Conservation (phyloP, 2,329 filamentous ascomycete species). For the Phialocephala sp. region DNA sequence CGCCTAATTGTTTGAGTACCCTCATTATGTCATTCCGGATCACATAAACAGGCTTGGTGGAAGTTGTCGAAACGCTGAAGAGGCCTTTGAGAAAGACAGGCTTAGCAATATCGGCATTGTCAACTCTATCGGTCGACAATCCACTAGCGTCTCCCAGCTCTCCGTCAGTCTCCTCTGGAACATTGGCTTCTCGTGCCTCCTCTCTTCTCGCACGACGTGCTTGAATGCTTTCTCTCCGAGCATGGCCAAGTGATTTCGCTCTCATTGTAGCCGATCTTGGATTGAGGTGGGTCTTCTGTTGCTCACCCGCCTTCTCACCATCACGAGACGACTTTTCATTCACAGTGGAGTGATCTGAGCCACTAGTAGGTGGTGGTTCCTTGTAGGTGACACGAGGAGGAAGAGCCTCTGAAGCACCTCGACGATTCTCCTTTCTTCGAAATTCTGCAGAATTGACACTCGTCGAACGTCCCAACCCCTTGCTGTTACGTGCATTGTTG, state of each 20-base stretch:
- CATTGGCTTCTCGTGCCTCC: slow-evolving; percentile 73
- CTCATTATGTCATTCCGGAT: slow-evolving; percentile 91
- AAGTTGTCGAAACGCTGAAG: slow-evolving; percentile 97
- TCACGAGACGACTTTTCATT: slow-evolving; percentile 55
- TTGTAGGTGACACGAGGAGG: slow-evolving; percentile 56
- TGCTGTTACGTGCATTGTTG: slow-evolving; percentile 63
- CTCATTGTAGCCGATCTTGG: slow-evolving; percentile 70
- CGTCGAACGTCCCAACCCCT: slow-evolving; percentile 81
- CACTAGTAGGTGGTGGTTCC: slow-evolving; percentile 76
- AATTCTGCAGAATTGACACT: slow-evolving; percentile 91
- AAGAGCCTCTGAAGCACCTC: slow-evolving; percentile 59
- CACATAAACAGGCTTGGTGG: slow-evolving; percentile 82
- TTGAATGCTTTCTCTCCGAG: slow-evolving; percentile 89
- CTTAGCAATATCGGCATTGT: slow-evolving; percentile 81
- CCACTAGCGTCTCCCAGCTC: slow-evolving; percentile 71
- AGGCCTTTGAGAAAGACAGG: slow-evolving; percentile 95
- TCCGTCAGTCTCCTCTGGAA: slow-evolving; percentile 89
- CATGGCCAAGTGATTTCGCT: slow-evolving; percentile 88
- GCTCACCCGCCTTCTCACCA: slow-evolving; percentile 51
- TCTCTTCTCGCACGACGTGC: slow-evolving; percentile 78
- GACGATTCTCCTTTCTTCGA: slow-evolving; percentile 65
- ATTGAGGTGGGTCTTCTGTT: slow-evolving; percentile 55
- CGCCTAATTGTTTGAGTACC: slow-evolving; percentile 83
- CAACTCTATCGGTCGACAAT: slow-evolving; percentile 64
- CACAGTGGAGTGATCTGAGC: slow-evolving; percentile 73